A percentile compares a stretch with the other conserved stretches of the same genome.
These are phyloP conservation scores for Litsea cubeba DNA, from an alignment of 164 flowering plant genomes.

Conservation along the genomic window DNA sequence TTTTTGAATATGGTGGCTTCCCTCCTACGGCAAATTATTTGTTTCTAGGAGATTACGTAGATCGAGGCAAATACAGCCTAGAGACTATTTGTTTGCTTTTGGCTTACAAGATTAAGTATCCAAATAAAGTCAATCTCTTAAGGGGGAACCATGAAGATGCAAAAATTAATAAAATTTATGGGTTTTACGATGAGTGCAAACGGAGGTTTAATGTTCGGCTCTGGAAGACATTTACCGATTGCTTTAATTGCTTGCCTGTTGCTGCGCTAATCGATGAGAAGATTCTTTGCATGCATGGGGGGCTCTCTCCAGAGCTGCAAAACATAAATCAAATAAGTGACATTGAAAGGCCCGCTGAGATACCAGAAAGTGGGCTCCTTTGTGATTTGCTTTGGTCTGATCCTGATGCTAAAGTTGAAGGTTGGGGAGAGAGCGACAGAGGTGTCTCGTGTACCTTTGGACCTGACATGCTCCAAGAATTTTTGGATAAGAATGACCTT, in stretches of 20 bases:
- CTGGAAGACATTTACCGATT: slow-evolving; percentile 57
- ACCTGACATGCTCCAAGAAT: slow-evolving; percentile 36
- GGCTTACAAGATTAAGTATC: slow-evolving; percentile 50
- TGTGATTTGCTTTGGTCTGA: slow-evolving; percentile 59
- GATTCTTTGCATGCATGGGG: slow-evolving; percentile 56
- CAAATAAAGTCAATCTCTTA: slow-evolving; percentile 33
- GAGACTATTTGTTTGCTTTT: slow-evolving; percentile 51
- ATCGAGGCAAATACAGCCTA: slow-evolving; percentile 49
- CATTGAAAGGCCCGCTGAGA: slow-evolving; percentile 39
- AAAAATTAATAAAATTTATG: slow-evolving; percentile 49
- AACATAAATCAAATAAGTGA: slow-evolving; percentile 32
- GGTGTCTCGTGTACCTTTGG: slow-evolving; percentile 54
- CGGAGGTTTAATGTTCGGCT: slow-evolving; percentile 51
- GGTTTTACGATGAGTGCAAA: slow-evolving; percentile 61
- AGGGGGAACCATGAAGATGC: slow-evolving; percentile 54
- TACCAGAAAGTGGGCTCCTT: slow-evolving; percentile 46
- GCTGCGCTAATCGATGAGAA: slow-evolving; percentile 46
- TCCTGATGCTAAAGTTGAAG: slow-evolving; percentile 34
- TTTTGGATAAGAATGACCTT: slow-evolving; percentile 40
- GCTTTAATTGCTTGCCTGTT: slow-evolving; percentile 53
- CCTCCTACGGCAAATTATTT: slow-evolving; percentile 48
- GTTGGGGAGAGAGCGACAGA: slow-evolving; percentile 49
- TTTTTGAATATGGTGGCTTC: slow-evolving; percentile 48
- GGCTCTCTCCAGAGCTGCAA: slow-evolving; percentile 44
- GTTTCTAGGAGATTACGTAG: slow-evolving; percentile 57